Conservation (phyloP, 768 basidiomycete genomes). For the Termitomyces sp. region DNA sequence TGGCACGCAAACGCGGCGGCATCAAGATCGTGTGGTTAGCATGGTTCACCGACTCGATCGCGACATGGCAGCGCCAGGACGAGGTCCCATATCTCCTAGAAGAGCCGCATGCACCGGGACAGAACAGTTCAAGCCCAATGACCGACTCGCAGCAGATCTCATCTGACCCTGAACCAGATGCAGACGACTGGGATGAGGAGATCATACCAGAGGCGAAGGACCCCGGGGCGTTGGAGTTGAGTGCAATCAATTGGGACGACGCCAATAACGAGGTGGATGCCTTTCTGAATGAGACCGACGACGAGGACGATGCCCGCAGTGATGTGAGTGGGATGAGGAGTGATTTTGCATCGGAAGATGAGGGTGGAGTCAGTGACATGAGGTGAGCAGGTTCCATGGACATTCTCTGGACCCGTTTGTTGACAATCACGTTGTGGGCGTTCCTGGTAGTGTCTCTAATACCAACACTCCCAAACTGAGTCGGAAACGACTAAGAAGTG, state of each 20-base stretch:
- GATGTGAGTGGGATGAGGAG: constrained; percentile 43
- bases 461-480: constrained; percentile 41
- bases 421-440: constrained; percentile 1
- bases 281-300: constrained; percentile 79
- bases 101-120: constrained; percentile 39
- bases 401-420: no score
- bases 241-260: constrained; percentile 75
- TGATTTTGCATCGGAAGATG: constrained; percentile 47
- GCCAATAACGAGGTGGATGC: constrained; percentile 87
- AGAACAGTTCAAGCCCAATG: constrained; percentile 31
- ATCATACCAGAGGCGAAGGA: constrained; percentile 27
- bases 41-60: constrained; percentile 89
- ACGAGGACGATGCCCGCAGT: constrained; percentile 45
- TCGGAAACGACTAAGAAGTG: constrained; percentile 69
- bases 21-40: constrained; percentile 83
- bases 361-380: constrained; percentile 46
- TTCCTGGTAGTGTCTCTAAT: constrained; percentile 32
- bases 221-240: constrained; percentile 43
- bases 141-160: constrained; percentile 47
- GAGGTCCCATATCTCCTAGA: constrained; percentile 77
- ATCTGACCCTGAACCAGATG: constrained; percentile 64
- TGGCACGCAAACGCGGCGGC: constrained; percentile 70
- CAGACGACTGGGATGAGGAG: constrained; percentile 63
- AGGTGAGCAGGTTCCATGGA: constrained; percentile 19
- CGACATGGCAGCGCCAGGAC: constrained; percentile 82